Base-by-base conservation (phyloP, 257 asterid species). In the Hygrophila difformis region DNA sequence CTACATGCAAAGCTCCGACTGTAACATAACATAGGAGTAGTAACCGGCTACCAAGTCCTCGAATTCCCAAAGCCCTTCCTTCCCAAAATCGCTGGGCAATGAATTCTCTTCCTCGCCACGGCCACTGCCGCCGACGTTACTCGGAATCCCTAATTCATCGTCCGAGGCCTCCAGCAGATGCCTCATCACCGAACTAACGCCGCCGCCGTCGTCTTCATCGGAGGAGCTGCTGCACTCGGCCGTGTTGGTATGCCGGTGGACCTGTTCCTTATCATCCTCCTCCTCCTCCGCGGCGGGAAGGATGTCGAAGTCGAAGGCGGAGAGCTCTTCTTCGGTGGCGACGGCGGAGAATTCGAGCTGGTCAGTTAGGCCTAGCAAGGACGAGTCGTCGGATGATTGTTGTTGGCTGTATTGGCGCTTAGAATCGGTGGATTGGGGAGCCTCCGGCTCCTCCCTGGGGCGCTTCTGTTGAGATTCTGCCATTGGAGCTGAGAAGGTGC, bases 121-220 rank as follows among this genome's bases (percentile, higher is more conserved):
- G 23, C 57, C 57, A 23, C 37, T 55, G 16, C 41, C 47, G 12
- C 62, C 73, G 8, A 55, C 70, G 1, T 53, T 50, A 24, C 53
- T 71, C 0, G 93, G 95, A 29, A 85, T 77, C 14, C 95, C 93
- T 2, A 81, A 87, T 63, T 85, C 95, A 62, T 85, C 95, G 38
- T 85, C 95, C 2, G 95, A 85, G 5, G 95, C 95, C 67, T 85
- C 93, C 0, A 85, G 85, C 18, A 85, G 95, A 47, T 74, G 95
- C 45, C 87, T 75, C 62, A 85, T 78, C 0, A 85, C 80, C 5
- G 77, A 70, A 18, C 57, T 65, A 0, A 38, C 66, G 23, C 59
- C 55, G 6, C 67, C 66, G 23, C 59, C 55, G 6, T 69, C 84
- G 14, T 68, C 84, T 1, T 44, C 72, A 13, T 14, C 61, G 6